A percentile compares a stretch with the other conserved stretches of the same genome.
Conservation (phyloP, 306 rosid species). For the Dalbergia cultrata region DNA sequence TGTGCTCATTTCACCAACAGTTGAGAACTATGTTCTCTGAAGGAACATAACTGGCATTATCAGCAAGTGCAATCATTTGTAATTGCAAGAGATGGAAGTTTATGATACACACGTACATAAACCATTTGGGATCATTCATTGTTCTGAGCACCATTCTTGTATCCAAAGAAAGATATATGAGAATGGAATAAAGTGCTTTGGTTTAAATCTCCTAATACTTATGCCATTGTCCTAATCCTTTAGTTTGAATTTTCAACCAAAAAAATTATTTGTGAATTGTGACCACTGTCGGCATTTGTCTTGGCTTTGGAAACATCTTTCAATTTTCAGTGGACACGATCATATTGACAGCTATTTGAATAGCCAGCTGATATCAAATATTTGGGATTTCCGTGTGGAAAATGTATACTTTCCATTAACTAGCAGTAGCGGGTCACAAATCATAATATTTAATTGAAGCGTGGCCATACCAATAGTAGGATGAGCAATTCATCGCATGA, state of each 20-base stretch:
- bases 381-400: background rate
- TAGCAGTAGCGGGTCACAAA: background rate
- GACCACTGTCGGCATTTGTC: background rate
- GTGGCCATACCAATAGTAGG: background rate
- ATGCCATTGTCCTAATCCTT: background rate
- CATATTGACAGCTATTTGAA: background rate
- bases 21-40: conserved; percentile 49
- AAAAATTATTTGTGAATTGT: background rate
- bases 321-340: background rate
- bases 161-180: background rate
- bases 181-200: background rate
- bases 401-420: background rate
- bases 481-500: background rate
- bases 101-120: background rate
- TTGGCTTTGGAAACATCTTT: no score
- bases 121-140: conserved; percentile 17
- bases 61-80: conserved; percentile 26
- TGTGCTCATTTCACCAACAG: conserved; percentile 13
- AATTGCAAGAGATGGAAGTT: background rate
- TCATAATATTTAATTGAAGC: background rate
- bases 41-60: conserved; percentile 38
- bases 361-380: no score
- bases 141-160: background rate
- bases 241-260: conserved; percentile 4
- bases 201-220: background rate